Conservation (phyloP, 225 moss, liverwort and hornwort species). For the Anthoceros angustus region DNA sequence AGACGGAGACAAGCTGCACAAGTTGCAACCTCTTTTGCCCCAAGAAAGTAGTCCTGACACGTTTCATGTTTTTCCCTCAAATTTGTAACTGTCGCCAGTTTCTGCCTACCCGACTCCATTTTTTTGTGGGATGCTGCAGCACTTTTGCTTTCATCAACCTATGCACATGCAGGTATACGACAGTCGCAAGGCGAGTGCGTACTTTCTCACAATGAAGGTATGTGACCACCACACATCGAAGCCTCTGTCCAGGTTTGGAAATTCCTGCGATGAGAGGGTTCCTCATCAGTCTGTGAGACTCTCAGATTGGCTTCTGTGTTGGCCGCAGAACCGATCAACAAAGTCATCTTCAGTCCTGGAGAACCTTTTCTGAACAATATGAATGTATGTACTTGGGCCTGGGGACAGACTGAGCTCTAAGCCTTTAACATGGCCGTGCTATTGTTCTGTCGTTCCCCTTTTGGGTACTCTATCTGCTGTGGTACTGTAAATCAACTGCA, state of each 20-base stretch:
- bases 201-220: background rate
- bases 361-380: background rate
- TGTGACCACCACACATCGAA: background rate
- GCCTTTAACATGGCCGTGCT: background rate
- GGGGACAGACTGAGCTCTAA: background rate
- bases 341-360: background rate
- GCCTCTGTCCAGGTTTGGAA: background rate
- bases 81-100: background rate
- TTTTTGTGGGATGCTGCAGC: background rate
- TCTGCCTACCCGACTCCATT: background rate
- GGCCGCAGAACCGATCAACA: background rate
- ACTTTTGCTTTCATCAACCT: background rate
- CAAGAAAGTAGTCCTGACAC: background rate
- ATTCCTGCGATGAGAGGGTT: background rate
- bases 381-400: background rate
- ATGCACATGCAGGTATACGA: background rate
- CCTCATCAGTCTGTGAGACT: background rate
- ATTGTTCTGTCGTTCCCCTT: background rate
- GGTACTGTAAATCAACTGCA: too few species aligned
- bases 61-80: background rate
- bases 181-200: background rate
- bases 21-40: background rate
- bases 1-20: background rate
- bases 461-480: background rate
- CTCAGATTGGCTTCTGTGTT: background rate